Evolutionary conservation across 2,329 filamentous ascomycete species (phyloP).

Genomic region (Xylaria sp.): DNA sequence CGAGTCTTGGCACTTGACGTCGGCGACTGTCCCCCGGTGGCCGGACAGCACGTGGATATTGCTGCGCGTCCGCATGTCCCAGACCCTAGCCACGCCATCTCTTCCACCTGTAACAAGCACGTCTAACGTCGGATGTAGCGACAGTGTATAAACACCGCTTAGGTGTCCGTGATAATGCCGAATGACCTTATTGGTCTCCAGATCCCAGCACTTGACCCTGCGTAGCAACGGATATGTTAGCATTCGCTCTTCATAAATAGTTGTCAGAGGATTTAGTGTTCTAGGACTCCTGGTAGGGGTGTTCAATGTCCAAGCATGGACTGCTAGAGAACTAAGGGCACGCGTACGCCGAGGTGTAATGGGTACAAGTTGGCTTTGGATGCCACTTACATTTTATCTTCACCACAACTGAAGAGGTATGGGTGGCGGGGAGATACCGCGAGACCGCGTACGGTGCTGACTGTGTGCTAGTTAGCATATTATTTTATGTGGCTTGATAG

Average conservation of each 20-base stretch:
- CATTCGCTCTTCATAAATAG: neutral
- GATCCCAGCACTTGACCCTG: slow-evolving; percentile 93
- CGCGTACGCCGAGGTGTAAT: neutral
- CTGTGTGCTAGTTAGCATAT: neutral
- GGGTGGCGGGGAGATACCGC: slow-evolving; percentile 93
- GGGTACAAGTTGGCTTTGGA: neutral
- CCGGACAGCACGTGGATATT: slow-evolving; percentile 93
- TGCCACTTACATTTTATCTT: slow-evolving; percentile 80
- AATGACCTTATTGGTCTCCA: slow-evolving; percentile 99
- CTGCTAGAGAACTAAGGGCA: too few species aligned
- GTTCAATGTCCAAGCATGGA: too few species aligned
- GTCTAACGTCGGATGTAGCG: slow-evolving; percentile 92
- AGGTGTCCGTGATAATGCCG: slow-evolving; percentile 96
- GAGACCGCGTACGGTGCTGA: slow-evolving; percentile 83
- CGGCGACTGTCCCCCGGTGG: slow-evolving; percentile 87
- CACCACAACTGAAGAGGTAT: slow-evolving; percentile 95
- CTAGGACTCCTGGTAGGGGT: too few species aligned
- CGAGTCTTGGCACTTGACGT: slow-evolving; percentile 90
- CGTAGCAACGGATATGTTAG: neutral
- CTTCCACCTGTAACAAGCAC: slow-evolving; percentile 93
- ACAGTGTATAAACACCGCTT: slow-evolving; percentile 90
- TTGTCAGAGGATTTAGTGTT: too few species aligned
- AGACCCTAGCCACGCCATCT: slow-evolving; percentile 92
- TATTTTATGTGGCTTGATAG: neutral
- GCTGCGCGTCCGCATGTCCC: slow-evolving; percentile 96